Percentiles rank a stretch among this genome's conserved stretches.
phyloP scores from a whole-genome alignment of 441 rosid genomes.

The Populus hybrid region DNA sequence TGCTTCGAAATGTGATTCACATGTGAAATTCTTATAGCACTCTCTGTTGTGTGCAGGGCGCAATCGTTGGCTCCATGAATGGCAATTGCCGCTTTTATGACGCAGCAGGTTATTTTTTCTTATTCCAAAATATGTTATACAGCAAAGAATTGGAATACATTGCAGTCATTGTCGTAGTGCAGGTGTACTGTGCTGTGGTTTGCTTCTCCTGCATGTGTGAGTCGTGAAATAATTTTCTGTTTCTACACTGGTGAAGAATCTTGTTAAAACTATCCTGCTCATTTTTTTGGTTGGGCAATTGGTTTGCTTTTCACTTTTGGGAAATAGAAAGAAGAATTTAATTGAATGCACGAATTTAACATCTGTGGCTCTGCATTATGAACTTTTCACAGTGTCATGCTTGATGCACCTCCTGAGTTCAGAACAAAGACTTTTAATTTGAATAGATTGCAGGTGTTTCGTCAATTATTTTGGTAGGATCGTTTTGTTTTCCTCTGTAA shows the following conservation, averaged over 20 bases:
- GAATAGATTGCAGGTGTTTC: background rate
- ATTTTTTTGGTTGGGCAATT: background rate
- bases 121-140: background rate
- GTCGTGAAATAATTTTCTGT: background rate
- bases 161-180: background rate
- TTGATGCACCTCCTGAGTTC: background rate
- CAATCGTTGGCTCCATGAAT: constrained; percentile 61
- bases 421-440: background rate
- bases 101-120: constrained; percentile 44
- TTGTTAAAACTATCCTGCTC: background rate
- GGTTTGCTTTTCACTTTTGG: background rate
- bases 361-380: background rate
- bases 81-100: constrained; percentile 73
- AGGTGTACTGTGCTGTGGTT: background rate
- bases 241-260: background rate
- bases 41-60: constrained; percentile 47
- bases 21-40: background rate
- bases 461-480: background rate
- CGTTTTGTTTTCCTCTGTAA: background rate
- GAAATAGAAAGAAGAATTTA: background rate
- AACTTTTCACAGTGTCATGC: background rate
- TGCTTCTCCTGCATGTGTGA: background rate
- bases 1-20: background rate
- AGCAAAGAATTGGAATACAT: too few species aligned
- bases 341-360: background rate